Evolutionary conservation across 306 rosid genomes (phyloP), one percentile per base, ranked within the genome.

Genomic region (Dryas alaskensis): DNA sequence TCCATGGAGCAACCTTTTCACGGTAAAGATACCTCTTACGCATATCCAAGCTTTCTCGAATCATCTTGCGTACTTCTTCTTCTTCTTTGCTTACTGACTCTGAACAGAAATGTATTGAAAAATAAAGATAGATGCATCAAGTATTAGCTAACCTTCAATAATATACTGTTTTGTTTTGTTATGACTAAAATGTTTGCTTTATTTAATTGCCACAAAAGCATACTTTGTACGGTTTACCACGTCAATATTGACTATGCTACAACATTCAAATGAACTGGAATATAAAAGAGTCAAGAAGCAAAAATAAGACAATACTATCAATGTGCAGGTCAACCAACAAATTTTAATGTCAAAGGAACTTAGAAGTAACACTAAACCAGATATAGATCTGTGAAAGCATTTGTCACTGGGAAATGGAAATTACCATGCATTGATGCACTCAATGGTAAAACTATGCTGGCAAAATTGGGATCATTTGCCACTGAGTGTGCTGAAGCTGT

Each of bases 391-490:
- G 53, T 13, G 44, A 37, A 59, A 79, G 57, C 8, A 40, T 27
- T 49, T 45, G 31, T 55, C 17, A 73, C 14, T 59, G 58, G 52
- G 71, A 76, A 14, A 59, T 16, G 31, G 63, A 78, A 69, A 74
- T 58, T 86, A 90, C 96, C 92, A 31, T 70, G 80, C 42, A 42
- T 19, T 65, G 82, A 61, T 67, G 65, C 75, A 76, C 65, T 76
- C 63, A 69, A 43, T 55, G 87, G 80, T 52, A 76, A 78, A 76
- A 79, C 52, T 62, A 70, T 81, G 69, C 79, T 81, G 74, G 79
- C 47, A 60, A 81, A 80, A 17, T 78, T 76, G 17, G 48, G 72
- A 72, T 82, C 89, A 47, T 64, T 82, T 76, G 75, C 83, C 69
- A 78, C 78, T 27, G 45, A 68, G n/a, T 61, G 73, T 59, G 19